phyloP scores from a whole-genome alignment of 352 stramenopile genomes.

The Globisporangium barbulae region DNA sequence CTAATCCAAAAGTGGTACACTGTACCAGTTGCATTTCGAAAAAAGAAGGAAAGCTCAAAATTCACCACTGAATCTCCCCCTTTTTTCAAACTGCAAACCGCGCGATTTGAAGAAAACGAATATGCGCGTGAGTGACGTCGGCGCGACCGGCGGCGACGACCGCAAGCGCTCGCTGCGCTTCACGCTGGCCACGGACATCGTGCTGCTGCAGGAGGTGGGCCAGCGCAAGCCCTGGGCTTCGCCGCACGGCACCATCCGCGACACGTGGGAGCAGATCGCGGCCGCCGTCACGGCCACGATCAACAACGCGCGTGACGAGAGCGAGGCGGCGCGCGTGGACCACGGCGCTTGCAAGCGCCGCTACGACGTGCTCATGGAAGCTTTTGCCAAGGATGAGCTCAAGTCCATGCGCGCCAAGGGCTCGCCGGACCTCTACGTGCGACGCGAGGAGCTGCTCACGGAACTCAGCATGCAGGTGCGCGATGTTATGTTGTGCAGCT shows the following conservation, averaged over 20 bases:
- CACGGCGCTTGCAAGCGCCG: slow-evolving; percentile 16
- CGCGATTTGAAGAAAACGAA: slow-evolving; percentile 3
- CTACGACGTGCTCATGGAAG: slow-evolving; percentile 18
- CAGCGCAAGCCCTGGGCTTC: slow-evolving; percentile 10
- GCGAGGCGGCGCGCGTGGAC: slow-evolving; percentile 16
- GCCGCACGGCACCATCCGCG: slow-evolving; percentile 16
- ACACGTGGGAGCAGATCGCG: slow-evolving; percentile 19
- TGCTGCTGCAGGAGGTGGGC: slow-evolving; percentile 15
- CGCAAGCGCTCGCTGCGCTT: slow-evolving; percentile 19
- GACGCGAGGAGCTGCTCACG: slow-evolving; percentile 15
- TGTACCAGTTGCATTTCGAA: slow-evolving; percentile 2
- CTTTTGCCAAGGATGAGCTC: slow-evolving; percentile 17
- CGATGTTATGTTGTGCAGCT: not conserved
- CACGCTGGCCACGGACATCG: slow-evolving; percentile 16
- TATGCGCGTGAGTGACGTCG: not conserved
- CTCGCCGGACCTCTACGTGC: slow-evolving; percentile 14
- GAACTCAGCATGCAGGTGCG: slow-evolving; percentile 15
- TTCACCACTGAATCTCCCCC: slow-evolving; percentile 4
- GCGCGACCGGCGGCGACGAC: not conserved
- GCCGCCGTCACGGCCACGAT: slow-evolving; percentile 8
- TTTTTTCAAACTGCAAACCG: not conserved
- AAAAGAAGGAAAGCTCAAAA: slow-evolving; percentile 5
- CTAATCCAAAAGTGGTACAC: not conserved
- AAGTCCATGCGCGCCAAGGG: slow-evolving; percentile 20
- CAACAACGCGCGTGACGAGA: slow-evolving; percentile 13